phyloP scores from a whole-genome alignment of 495 filamentous ascomycete species.

The Lepraria neglecta region DNA sequence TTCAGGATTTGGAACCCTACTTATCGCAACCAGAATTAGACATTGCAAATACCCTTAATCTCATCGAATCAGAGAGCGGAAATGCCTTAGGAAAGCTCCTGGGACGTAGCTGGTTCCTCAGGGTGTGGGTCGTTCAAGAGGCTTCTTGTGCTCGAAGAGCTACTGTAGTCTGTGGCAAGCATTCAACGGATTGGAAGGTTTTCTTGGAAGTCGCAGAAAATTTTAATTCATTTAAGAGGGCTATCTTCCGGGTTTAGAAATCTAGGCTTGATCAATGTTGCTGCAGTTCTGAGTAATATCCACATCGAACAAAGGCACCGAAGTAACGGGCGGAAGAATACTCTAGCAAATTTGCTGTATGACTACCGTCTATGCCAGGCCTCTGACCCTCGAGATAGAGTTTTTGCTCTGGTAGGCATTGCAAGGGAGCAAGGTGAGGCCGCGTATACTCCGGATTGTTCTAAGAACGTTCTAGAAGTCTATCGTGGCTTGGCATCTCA shows the following conservation, averaged over 20 bases:
- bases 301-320: too few species aligned
- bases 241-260: too few species aligned
- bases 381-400: not conserved
- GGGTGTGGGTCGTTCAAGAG: not conserved
- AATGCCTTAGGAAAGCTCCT: not conserved
- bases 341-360: not conserved
- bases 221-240: too few species aligned
- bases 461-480: not conserved
- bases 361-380: not conserved
- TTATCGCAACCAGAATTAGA: too few species aligned
- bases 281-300: too few species aligned
- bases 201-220: not conserved
- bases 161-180: not conserved
- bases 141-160: not conserved
- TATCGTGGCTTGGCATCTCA: not conserved
- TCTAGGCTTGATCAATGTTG: too few species aligned
- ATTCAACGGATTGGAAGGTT: not conserved
- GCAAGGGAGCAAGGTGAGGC: not conserved
- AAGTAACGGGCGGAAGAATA: too few species aligned
- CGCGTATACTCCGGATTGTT: not conserved
- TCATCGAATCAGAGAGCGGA: not conserved
- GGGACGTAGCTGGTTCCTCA: not conserved
- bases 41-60: too few species aligned
- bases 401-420: not conserved
- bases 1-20: too few species aligned